Evolutionary conservation across 768 basidiomycete genomes (phyloP), one percentile per base, ranked within the genome.

Genomic region (Hypholoma fasciculare): DNA sequence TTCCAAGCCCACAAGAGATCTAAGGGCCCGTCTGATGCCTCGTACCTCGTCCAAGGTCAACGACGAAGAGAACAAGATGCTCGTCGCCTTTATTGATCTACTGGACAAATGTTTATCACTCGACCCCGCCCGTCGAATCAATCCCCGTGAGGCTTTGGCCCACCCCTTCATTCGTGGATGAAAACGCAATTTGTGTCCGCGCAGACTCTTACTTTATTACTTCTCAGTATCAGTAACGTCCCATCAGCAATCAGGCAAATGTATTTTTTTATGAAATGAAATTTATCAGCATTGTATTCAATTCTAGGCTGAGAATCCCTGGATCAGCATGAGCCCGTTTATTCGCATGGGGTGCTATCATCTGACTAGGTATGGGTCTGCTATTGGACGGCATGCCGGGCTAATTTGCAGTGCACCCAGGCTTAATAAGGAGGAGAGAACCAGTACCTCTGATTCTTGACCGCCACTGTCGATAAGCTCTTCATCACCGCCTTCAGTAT

Each of bases 81-180:
- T 97, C 9, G 68, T 79, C 20, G 83, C 86, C 5, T 97, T 99
- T 67, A 82, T 96, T 49, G 96, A 98, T 70, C 72, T 98, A 46
- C 72, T 99, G 57, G 96, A 98, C 67, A 95, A 89, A 74, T 96
- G 96, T 70, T 78, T 97, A 26, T 78, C 84, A 19, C 80, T 99
- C 14, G 96, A 98, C 69, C 91, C 96, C 2, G 80, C 85, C 42
- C 86, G 93, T 69, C 77, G 96, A 66, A 85, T 97, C 34, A 87
- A 86, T n/a, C 95, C 96, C 1, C 86, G 89, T 67, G 96, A 98
- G 67, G 95, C 93, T 4, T 79, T 98, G 40, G 72, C 81, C 8
- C 95, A 98, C 73, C 86, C 92, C 0, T 98, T 96, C 73, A 85
- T 98, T 56, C 79, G 90, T 16, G 78, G 77, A 19, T 78, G 57